Conservation (phyloP, 345 rosid genomes). For the Salix suchowensis region DNA sequence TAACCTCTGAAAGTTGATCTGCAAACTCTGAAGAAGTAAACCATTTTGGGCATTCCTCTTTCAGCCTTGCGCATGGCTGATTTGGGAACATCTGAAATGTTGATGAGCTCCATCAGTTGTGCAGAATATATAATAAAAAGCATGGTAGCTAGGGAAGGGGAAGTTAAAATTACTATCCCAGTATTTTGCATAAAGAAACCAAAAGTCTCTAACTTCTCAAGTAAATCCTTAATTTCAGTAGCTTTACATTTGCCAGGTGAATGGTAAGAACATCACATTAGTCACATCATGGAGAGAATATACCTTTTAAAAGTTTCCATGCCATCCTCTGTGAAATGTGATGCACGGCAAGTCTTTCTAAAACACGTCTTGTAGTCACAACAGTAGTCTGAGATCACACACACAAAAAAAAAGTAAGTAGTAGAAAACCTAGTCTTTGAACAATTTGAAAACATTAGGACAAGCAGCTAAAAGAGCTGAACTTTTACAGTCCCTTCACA, state of each 20-base stretch:
- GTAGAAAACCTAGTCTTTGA: background rate
- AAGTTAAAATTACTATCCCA: background rate
- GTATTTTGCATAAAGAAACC: background rate
- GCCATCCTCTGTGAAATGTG: conserved; percentile 85
- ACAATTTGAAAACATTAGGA: background rate
- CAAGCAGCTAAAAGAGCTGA: background rate
- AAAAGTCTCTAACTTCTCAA: background rate
- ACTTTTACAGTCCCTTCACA: background rate
- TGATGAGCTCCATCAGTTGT: conserved; percentile 9
- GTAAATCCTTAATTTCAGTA: background rate
- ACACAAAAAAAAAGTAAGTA: background rate
- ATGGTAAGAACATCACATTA: background rate
- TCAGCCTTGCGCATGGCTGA: conserved; percentile 76
- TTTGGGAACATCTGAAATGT: conserved; percentile 65
- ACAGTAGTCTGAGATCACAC: conserved; percentile 60
- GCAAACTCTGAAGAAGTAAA: conserved; percentile 68
- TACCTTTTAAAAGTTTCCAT: conserved; percentile 98
- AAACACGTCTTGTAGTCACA: conserved; percentile 76
- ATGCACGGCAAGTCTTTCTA: conserved; percentile 83
- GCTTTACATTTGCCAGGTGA: background rate
- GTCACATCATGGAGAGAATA: conserved; percentile 1
- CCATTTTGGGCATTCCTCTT: conserved; percentile 63
- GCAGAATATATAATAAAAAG: background rate
- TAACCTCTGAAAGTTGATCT: conserved; percentile 88
- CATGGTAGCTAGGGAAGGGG: background rate